Evolutionary conservation across 306 rosid genomes (phyloP).

Genomic region (Acacia acuminata): DNA sequence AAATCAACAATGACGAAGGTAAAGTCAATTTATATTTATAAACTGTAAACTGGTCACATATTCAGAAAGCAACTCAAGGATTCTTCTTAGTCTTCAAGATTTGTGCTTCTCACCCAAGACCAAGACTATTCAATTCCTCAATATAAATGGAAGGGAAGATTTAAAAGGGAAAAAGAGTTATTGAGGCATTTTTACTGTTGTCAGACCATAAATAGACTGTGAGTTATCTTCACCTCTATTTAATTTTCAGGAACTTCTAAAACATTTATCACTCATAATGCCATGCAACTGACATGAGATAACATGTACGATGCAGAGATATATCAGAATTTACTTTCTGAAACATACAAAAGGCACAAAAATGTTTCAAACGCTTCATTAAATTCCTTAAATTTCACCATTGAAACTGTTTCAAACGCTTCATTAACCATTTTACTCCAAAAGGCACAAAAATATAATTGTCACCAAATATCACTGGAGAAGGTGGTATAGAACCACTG

Average conservation of each 20-base stretch:
- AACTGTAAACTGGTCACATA: not conserved
- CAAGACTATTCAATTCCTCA: not conserved
- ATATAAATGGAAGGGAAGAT: not conserved
- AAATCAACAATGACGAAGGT: not conserved
- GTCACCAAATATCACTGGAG: not conserved
- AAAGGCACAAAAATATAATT: not conserved
- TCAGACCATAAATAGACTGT: not conserved
- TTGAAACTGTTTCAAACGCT: not conserved
- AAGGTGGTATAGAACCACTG: not conserved
- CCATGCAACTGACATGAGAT: not conserved
- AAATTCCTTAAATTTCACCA: not conserved
- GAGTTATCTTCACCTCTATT: not conserved
- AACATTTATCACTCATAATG: not conserved
- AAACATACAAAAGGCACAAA: no score
- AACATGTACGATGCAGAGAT: not conserved
- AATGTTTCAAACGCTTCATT: no score
- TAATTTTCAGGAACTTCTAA: not conserved
- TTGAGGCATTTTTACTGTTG: not conserved
- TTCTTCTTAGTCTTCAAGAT: not conserved
- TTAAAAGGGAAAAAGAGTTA: not conserved
- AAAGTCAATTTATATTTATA: slow-evolving; percentile 3
- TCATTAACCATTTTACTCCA: not conserved
- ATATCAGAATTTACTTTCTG: not conserved
- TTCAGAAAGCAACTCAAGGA: slow-evolving; percentile 24
- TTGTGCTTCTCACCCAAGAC: not conserved